A percentile compares a stretch with the other conserved stretches of the same genome.
Conservation (phyloP, 257 asterid species). For the Eustoma russellianum region DNA sequence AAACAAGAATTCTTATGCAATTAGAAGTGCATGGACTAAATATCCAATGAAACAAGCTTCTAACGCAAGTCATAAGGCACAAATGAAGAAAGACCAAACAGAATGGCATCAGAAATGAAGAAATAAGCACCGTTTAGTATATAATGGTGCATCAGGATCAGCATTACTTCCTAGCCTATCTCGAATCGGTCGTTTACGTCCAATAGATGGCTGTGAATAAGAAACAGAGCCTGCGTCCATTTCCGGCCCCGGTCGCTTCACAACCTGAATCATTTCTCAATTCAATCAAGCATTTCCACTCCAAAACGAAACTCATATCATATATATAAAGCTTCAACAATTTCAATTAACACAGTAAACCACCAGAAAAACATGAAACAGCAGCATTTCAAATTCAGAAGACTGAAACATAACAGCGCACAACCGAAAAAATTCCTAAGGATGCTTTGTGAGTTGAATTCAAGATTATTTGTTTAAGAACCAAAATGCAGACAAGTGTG, state of each 20-base stretch:
- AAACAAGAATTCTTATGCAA: too few species aligned
- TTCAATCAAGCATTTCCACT: neutral
- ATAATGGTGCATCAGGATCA: slow-evolving; percentile 36
- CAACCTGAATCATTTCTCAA: slow-evolving; percentile 41
- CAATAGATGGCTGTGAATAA: slow-evolving; percentile 32
- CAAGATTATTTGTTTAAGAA: too few species aligned
- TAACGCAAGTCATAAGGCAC: neutral
- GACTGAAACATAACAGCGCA: too few species aligned
- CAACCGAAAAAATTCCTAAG: too few species aligned
- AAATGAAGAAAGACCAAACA: slow-evolving; percentile 3
- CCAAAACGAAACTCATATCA: neutral
- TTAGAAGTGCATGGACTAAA: neutral
- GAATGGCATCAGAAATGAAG: slow-evolving; percentile 1
- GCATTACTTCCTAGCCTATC: slow-evolving; percentile 71
- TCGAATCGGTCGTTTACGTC: slow-evolving; percentile 62
- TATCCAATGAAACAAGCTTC: neutral
- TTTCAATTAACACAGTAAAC: neutral
- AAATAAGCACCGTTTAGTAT: slow-evolving; percentile 49
- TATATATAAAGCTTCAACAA: neutral
- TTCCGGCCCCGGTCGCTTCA: slow-evolving; percentile 43
- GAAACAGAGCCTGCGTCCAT: slow-evolving; percentile 23
- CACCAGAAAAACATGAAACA: neutral
- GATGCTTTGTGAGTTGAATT: too few species aligned
- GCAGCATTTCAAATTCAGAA: neutral
- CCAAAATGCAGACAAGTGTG: neutral